Conservation (phyloP, 1,284 basidiomycete genomes). For the Papiliotrema flavescens region DNA sequence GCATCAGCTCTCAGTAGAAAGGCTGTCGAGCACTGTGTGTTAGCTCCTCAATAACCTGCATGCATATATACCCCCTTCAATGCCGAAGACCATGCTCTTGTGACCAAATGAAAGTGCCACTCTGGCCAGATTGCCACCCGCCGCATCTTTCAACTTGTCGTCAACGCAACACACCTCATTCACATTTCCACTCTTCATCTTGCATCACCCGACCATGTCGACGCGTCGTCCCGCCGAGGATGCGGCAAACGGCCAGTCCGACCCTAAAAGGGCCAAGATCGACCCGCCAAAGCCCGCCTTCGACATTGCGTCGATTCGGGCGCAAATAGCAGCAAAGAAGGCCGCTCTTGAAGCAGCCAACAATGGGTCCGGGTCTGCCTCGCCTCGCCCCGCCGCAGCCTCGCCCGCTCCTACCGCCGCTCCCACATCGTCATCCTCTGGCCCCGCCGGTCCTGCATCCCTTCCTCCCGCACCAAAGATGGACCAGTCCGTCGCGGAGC, state of each 20-base stretch:
- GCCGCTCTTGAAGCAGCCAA: conserved; percentile 65
- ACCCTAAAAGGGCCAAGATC: conserved; percentile 21
- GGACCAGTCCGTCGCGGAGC: conserved; percentile 63
- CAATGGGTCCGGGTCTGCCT: conserved; percentile 21
- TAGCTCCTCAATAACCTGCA: too few species aligned
- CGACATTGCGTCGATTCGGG: conserved; percentile 48
- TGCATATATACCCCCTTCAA: too few species aligned
- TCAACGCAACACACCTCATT: background rate
- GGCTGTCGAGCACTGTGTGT: too few species aligned
- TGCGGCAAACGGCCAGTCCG: conserved; percentile 9
- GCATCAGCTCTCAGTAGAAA: too few species aligned
- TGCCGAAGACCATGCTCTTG: too few species aligned
- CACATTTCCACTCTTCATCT: too few species aligned
- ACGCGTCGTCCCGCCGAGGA: conserved; percentile 2
- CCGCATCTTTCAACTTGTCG: background rate
- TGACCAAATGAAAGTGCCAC: too few species aligned
- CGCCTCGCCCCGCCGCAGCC: conserved; percentile 24
- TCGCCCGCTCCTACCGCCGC: conserved; percentile 12
- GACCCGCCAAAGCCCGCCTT: conserved; percentile 12
- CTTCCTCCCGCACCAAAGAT: conserved; percentile 48
- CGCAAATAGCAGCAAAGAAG: conserved; percentile 78
- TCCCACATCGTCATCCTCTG: conserved; percentile 25
- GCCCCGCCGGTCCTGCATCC: conserved; percentile 32
- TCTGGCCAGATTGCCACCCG: background rate
- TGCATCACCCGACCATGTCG: background rate